Evolutionary conservation across 805 yeast genomes (phyloP).

Genomic region (Komagataella pastoris): DNA sequence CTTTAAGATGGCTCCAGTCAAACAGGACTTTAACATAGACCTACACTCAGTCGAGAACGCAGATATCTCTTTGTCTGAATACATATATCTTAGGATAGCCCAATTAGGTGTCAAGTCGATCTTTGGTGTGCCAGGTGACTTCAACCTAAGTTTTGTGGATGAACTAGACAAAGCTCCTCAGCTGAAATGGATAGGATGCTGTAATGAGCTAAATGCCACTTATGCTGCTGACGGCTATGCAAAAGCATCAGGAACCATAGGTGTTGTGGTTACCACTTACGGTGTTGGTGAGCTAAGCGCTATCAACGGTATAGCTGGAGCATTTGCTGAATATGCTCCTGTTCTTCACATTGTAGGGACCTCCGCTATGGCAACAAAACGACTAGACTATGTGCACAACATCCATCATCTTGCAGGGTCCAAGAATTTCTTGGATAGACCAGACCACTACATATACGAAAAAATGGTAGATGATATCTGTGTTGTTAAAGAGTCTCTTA

Average conservation of each 20-base stretch:
- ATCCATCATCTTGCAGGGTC: slow-evolving; percentile 52
- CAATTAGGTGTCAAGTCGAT: slow-evolving; percentile 30
- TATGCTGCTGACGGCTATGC: slow-evolving; percentile 39
- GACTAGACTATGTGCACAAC: slow-evolving; percentile 8
- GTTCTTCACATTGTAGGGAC: slow-evolving; percentile 40
- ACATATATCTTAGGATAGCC: slow-evolving; percentile 27
- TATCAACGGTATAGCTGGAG: slow-evolving; percentile 33
- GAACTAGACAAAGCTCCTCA: slow-evolving; percentile 22
- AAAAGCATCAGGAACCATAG: slow-evolving; percentile 17
- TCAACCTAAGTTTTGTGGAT: slow-evolving; percentile 35
- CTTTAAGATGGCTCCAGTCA: neutral
- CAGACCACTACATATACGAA: slow-evolving; percentile 58
- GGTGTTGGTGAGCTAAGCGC: slow-evolving; percentile 43
- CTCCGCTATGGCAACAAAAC: slow-evolving; percentile 9
- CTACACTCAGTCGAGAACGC: slow-evolving; percentile 7
- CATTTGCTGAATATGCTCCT: slow-evolving; percentile 32
- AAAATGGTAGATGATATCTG: slow-evolving; percentile 43
- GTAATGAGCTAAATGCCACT: slow-evolving; percentile 39
- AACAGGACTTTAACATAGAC: neutral
- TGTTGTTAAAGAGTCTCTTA: slow-evolving; percentile 39
- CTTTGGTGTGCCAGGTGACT: slow-evolving; percentile 53
- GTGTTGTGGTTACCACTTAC: slow-evolving; percentile 30
- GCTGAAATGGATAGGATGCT: slow-evolving; percentile 26
- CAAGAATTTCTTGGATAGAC: slow-evolving; percentile 29
- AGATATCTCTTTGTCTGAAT: slow-evolving; percentile 26